Evolutionary conservation across 345 rosid species (phyloP).

Genomic region (Eucalyptus brandiana): DNA sequence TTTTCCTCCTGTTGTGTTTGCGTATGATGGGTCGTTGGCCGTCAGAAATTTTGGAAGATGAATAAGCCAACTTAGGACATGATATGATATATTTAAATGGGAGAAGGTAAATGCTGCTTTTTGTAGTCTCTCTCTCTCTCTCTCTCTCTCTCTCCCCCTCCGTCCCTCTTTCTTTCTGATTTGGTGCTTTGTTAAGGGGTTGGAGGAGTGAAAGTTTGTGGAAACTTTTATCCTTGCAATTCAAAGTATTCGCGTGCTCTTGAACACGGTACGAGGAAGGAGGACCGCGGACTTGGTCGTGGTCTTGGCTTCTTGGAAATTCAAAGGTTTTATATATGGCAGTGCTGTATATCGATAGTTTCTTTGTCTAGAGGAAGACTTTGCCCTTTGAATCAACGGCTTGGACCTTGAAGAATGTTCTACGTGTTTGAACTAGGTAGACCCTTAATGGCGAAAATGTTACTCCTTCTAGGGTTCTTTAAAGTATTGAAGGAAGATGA

Average conservation of each 20-base stretch:
- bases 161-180: neutral
- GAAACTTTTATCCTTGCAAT: neutral
- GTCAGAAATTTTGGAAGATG: neutral
- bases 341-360: neutral
- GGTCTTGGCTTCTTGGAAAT: neutral
- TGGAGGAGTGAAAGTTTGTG: neutral
- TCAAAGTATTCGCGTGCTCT: neutral
- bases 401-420: neutral
- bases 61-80: neutral
- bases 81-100: neutral
- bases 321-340: neutral
- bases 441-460: neutral
- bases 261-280: neutral
- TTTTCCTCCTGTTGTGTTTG: neutral
- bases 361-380: conserved; percentile 6
- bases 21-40: neutral
- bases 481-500: neutral
- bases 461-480: neutral
- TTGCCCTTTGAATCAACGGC: neutral
- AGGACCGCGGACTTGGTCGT: neutral
- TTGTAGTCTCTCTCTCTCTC: neutral
- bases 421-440: neutral
- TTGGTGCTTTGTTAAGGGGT: neutral
- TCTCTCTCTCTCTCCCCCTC: neutral
- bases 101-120: neutral